These are phyloP conservation scores for Beauveria asiatica DNA, from an alignment of 2,329 filamentous ascomycete species.

Conservation along the genomic window DNA sequence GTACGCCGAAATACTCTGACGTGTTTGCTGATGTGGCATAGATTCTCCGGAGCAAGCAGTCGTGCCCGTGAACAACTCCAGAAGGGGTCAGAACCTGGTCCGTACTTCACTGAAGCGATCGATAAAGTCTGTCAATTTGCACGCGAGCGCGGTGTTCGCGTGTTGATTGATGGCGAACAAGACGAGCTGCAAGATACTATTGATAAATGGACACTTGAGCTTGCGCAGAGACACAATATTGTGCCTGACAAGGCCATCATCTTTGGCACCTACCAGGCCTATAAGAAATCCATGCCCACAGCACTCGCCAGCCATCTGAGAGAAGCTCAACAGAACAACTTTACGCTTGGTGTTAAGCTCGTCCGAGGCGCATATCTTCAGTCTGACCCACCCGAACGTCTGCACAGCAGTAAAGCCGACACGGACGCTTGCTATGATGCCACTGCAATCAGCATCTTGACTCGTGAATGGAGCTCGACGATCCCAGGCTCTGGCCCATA, in stretches of 20 bases:
- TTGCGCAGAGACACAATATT: constrained; percentile 22
- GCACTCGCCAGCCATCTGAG: constrained; percentile 52
- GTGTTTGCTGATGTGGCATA: not conserved
- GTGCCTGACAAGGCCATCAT: constrained; percentile 56
- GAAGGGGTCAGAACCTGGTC: not conserved
- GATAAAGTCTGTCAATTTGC: not conserved
- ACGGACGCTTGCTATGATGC: constrained; percentile 67
- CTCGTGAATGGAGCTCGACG: constrained; percentile 34
- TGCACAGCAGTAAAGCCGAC: constrained; percentile 62
- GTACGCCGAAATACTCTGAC: too few relatives aligned
- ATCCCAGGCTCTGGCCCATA: constrained; percentile 35
- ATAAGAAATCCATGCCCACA: constrained; percentile 54
- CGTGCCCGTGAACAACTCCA: not conserved
- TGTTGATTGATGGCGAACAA: constrained; percentile 7
- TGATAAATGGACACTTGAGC: constrained; percentile 2
- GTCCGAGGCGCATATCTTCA: constrained; percentile 70
- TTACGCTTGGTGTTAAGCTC: constrained; percentile 64
- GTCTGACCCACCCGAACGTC: constrained; percentile 59
- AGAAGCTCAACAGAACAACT: constrained; percentile 47
- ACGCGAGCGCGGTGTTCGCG: not conserved
- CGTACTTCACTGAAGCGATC: not conserved
- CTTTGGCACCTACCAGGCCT: constrained; percentile 74
- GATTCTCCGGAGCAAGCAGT: constrained; percentile 4
- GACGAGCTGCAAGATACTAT: not conserved
- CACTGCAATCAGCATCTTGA: constrained; percentile 59